Evolutionary conservation across 345 rosid genomes (phyloP).

Genomic region (Pugionium dolabratum): DNA sequence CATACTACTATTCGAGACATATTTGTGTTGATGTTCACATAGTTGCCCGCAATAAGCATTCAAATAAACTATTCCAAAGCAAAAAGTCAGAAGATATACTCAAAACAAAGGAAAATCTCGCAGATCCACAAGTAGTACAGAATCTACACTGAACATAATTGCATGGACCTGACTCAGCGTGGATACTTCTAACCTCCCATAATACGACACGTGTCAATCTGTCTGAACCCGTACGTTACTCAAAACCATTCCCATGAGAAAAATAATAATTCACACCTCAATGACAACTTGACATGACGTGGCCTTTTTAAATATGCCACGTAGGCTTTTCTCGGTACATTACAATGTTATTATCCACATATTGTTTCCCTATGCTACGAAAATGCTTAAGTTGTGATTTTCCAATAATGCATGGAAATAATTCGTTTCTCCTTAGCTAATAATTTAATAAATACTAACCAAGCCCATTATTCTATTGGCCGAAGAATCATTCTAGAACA

Average conservation of each 20-base stretch:
- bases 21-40: too few relatives aligned
- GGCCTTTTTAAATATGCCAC: slow-evolving; percentile 31
- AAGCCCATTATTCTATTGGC: background rate
- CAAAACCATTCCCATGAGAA: background rate
- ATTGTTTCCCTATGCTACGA: too few relatives aligned
- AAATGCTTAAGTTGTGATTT: slow-evolving; percentile 24
- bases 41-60: too few relatives aligned
- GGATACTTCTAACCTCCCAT: background rate
- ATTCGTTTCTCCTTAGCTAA: background rate
- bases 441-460: background rate
- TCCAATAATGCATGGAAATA: background rate
- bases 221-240: slow-evolving; percentile 25
- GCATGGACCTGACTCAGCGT: slow-evolving; percentile 49
- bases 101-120: too few relatives aligned
- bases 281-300: slow-evolving; percentile 32
- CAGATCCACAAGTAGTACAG: slow-evolving; percentile 3
- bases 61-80: too few relatives aligned
- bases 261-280: background rate
- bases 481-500: background rate
- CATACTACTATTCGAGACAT: too few relatives aligned
- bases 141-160: slow-evolving; percentile 23
- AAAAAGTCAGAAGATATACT: too few relatives aligned
- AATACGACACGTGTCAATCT: slow-evolving; percentile 34
- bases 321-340: slow-evolving; percentile 14
- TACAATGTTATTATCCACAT: slow-evolving; percentile 29